Evolutionary conservation across 176 grass and related monocot species (phyloP), one percentile per base, ranked within the genome.

Genomic region (Otatea glauca): DNA sequence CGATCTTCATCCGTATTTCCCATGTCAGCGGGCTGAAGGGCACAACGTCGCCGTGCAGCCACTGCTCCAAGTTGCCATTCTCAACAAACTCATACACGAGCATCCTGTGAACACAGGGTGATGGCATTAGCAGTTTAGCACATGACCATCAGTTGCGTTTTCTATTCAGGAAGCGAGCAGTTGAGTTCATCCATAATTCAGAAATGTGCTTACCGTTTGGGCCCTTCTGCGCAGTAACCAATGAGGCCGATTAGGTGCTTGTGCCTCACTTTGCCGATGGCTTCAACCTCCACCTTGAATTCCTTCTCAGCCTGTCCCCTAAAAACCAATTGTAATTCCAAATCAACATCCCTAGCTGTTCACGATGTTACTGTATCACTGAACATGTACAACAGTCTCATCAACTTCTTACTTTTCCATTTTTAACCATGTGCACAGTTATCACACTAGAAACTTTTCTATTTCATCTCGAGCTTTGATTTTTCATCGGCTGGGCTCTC

Each of bases 221-320:
- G 63, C 41, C 92, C 97, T 86, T 99, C 86, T 3, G 97, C 97
- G 74, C 97, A 94, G 50, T 94, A 99, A 2, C 97, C 93, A 60
- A 99, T 72, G n/a, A 99, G 90, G 10, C 93, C 93, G 15, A 91
- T 93, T 27, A 99, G 94, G 73, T 96, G 90, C 77, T 96, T 99
- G 72, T 99, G 97, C 83, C 97, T 89, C 65, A 99, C 97, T 86
- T 89, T 96, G 68, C 97, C 97, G 8, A 99, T 99, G 24, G 88
- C 92, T 80, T 99, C 97, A 13, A 99, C 93, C 84, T 99, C 97
- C 83, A 99, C 97, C 78, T 96, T 94, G 88, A 99, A 99, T 49
- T 99, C 97, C 86, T 92, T 96, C 86, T 99, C 97, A 2, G 97
- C 97, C 83, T 96, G 97, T 14, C 97, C 97, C 88, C 97, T 99